These are phyloP conservation scores for Neurospora cerealis DNA, from an alignment of 495 filamentous ascomycete species.

Conservation along the genomic window DNA sequence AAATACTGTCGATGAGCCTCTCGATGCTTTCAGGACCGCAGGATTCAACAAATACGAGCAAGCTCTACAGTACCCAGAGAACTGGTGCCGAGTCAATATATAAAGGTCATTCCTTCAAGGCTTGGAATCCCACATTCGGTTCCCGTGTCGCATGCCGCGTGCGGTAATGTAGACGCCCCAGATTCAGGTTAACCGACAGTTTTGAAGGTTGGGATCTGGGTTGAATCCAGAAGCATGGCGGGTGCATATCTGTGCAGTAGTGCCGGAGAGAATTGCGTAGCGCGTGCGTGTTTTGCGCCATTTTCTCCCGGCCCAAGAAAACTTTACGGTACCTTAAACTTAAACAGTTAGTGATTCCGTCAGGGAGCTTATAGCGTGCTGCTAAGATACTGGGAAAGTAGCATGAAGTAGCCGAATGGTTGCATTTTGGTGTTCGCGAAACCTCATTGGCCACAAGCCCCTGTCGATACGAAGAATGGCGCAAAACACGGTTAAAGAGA, in stretches of 20 bases:
- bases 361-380: background rate
- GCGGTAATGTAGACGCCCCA: background rate
- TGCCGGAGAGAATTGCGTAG: background rate
- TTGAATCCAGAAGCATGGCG: background rate
- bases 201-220: background rate
- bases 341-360: background rate
- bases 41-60: background rate
- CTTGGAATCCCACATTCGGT: background rate
- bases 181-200: background rate
- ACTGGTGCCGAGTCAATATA: background rate
- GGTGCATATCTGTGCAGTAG: background rate
- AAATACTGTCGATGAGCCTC: background rate
- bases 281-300: background rate
- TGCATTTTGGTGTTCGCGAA: background rate
- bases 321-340: background rate
- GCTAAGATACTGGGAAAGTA: background rate
- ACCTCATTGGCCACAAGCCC: background rate
- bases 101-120: background rate
- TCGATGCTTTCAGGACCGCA: background rate
- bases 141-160: background rate
- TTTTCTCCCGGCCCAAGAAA: background rate
- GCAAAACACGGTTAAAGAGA: too few relatives aligned
- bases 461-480: too few relatives aligned
- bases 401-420: background rate
- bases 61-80: background rate